Evolutionary conservation across 805 yeast species (phyloP).

Genomic region (Debaryomyces maramus): DNA sequence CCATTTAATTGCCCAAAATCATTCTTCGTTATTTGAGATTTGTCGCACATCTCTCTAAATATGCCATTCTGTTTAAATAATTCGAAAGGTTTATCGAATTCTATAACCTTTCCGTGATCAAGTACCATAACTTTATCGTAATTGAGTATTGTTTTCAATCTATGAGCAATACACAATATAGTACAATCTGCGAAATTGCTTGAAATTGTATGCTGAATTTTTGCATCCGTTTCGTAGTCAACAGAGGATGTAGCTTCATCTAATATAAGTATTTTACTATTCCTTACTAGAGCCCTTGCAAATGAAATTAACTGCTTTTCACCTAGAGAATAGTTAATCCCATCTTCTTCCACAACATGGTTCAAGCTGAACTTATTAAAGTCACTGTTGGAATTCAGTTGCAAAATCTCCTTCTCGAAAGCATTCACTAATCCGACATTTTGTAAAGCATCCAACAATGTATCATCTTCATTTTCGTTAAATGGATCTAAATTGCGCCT

Average conservation of each 20-base stretch:
- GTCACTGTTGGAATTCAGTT: conserved; percentile 57
- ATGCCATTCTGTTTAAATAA: conserved; percentile 27
- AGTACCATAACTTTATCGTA: conserved; percentile 77
- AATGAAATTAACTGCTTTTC: conserved; percentile 84
- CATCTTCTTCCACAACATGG: conserved; percentile 58
- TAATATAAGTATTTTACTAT: conserved; percentile 24
- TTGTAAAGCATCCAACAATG: conserved; percentile 73
- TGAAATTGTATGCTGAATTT: conserved; percentile 79
- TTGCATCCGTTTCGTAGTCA: conserved; percentile 79
- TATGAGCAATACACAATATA: conserved; percentile 85
- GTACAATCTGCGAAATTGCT: conserved; percentile 71
- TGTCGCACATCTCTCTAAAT: conserved; percentile 38
- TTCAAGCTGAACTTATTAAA: conserved; percentile 30
- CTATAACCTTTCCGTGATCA: conserved; percentile 55
- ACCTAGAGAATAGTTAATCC: conserved; percentile 81
- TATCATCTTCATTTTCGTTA: conserved; percentile 59
- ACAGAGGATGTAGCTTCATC: conserved; percentile 63
- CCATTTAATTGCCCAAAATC: conserved; percentile 19
- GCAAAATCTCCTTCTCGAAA: conserved; percentile 51
- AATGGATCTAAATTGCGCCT: conserved; percentile 88
- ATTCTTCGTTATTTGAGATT: conserved; percentile 30
- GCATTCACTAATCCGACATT: background rate
- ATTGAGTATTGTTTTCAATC: conserved; percentile 84
- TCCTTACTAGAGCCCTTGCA: conserved; percentile 68
- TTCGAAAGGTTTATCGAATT: conserved; percentile 34